Evolutionary conservation across 164 flowering plant genomes (phyloP).

Genomic region (Akebia trifoliata): DNA sequence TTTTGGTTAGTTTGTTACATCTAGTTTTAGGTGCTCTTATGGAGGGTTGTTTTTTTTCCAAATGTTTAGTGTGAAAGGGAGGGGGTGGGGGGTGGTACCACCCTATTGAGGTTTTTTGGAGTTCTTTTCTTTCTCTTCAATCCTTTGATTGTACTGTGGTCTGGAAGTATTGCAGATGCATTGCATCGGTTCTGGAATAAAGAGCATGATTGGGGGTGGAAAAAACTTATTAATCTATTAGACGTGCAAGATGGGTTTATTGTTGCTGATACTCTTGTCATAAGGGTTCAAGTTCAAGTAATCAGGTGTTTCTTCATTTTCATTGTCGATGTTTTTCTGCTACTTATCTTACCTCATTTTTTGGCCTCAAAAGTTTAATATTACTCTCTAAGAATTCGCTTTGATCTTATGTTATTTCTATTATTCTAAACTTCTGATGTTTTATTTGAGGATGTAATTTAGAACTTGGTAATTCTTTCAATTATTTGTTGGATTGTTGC

Average conservation of each 20-base stretch:
- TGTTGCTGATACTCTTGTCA: constrained; percentile 78
- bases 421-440: not conserved
- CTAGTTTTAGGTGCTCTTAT: too few relatives aligned
- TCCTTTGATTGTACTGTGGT: constrained; percentile 2
- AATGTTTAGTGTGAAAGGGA: too few relatives aligned
- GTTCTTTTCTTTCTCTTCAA: not conserved
- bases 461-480: too few relatives aligned
- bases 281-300: constrained; percentile 97
- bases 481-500: too few relatives aligned
- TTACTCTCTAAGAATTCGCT: not conserved
- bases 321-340: not conserved
- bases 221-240: constrained; percentile 91
- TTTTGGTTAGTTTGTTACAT: constrained; percentile 57
- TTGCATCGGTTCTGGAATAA: constrained; percentile 91
- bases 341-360: not conserved
- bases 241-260: constrained; percentile 87
- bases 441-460: too few relatives aligned
- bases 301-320: constrained; percentile 46
- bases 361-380: not conserved
- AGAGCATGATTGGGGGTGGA: constrained; percentile 99
- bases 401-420: not conserved
- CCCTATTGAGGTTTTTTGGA: not conserved
- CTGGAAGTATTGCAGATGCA: constrained; percentile 53
- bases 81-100: too few relatives aligned
- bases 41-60: too few relatives aligned